Conservation (phyloP, 495 filamentous ascomycete species). For the Penicillium atrosanguineum region DNA sequence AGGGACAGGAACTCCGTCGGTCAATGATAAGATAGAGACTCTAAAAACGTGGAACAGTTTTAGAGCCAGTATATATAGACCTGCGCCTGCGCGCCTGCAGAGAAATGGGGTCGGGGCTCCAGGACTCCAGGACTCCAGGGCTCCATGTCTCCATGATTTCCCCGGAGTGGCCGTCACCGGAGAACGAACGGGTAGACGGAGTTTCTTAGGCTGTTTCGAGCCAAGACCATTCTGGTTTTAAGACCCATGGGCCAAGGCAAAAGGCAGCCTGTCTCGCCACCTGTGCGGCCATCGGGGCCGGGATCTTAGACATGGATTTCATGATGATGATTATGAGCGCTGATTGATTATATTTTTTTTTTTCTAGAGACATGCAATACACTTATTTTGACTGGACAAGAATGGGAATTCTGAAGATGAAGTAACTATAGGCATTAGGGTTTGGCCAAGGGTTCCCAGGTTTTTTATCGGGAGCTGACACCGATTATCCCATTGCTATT, state of each 20-base stretch:
- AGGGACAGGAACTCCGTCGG: background rate
- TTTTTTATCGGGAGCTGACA: background rate
- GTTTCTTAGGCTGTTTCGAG: background rate
- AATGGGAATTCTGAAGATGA: too few species aligned
- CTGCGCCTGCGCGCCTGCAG: background rate
- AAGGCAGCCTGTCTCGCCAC: background rate
- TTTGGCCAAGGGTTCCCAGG: background rate
- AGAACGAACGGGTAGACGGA: background rate
- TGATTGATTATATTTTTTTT: background rate
- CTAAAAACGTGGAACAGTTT: background rate
- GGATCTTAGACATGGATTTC: background rate
- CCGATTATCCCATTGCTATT: conserved; percentile 24
- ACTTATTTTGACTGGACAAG: background rate
- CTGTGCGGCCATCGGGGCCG: background rate
- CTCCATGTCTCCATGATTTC: background rate
- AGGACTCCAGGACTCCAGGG: too few species aligned
- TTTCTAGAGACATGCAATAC: background rate
- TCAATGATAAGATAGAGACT: background rate
- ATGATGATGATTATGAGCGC: background rate
- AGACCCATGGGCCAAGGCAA: conserved; percentile 6
- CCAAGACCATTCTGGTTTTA: background rate
- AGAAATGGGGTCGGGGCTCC: background rate
- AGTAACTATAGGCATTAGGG: background rate
- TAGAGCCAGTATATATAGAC: background rate
- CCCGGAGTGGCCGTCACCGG: background rate